Percentiles rank a stretch among this genome's conserved stretches.
Evolutionary conservation across 2,329 filamentous ascomycete species (phyloP).

Genomic region (Pseudogymnoascus sp.): DNA sequence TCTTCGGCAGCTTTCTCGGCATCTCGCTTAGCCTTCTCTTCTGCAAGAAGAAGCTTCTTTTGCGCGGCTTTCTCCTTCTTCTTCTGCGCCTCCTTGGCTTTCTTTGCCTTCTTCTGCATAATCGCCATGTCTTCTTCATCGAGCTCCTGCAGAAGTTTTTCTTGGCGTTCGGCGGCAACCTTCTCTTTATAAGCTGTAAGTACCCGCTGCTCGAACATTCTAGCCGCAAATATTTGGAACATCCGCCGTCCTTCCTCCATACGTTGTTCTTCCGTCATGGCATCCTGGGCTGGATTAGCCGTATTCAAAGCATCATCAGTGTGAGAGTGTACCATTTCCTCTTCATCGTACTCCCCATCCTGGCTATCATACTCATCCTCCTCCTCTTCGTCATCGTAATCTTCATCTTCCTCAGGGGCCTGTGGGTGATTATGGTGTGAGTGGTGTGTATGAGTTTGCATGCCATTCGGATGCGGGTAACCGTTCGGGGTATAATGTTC

Average conservation of each 20-base stretch:
- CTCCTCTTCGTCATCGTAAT: constrained; percentile 60
- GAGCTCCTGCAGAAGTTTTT: constrained; percentile 83
- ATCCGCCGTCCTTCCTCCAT: constrained; percentile 98
- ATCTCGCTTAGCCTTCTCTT: constrained; percentile 81
- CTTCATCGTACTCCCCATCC: constrained; percentile 66
- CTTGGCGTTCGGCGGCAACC: constrained; percentile 84
- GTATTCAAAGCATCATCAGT: constrained; percentile 16
- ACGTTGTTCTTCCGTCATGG: constrained; percentile 95
- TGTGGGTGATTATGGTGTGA: constrained; percentile 49
- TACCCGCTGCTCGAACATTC: constrained; percentile 98
- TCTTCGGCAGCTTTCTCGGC: constrained; percentile 87
- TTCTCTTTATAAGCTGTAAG: constrained; percentile 97
- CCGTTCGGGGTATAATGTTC: constrained; percentile 52
- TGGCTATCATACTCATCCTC: constrained; percentile 57
- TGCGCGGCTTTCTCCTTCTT: constrained; percentile 88
- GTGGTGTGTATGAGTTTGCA: constrained; percentile 35
- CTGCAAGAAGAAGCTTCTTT: constrained; percentile 82
- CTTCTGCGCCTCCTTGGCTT: constrained; percentile 87
- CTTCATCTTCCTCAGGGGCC: constrained; percentile 65
- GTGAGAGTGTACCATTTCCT: constrained; percentile 52
- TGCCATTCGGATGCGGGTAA: constrained; percentile 50
- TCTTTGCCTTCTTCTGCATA: constrained; percentile 80
- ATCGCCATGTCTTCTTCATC: constrained; percentile 74
- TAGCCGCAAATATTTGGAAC: constrained; percentile 98
- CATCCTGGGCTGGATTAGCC: constrained; percentile 57